Conservation (phyloP, 441 rosid species). For the California macrophylla region DNA sequence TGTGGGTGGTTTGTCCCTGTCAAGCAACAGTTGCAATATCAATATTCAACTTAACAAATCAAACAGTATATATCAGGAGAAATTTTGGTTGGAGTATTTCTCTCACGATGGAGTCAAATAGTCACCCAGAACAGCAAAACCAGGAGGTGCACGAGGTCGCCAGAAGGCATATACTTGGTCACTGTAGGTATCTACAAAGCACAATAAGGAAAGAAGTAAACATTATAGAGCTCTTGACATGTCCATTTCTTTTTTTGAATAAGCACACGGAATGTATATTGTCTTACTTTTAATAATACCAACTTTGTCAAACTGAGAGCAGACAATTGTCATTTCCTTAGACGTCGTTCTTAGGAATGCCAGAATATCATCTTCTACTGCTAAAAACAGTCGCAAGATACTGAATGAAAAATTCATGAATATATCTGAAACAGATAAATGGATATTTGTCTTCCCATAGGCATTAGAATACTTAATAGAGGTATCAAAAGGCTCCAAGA, state of each 20-base stretch:
- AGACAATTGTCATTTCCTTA: conserved; percentile 65
- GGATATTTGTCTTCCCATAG: conserved; percentile 76
- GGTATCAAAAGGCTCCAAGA: conserved; percentile 93
- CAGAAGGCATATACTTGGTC: conserved; percentile 74
- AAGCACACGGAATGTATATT: conserved; percentile 6
- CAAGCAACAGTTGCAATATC: conserved; percentile 24
- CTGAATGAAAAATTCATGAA: conserved; percentile 95
- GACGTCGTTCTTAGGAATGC: conserved; percentile 81
- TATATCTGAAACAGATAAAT: conserved; percentile 63
- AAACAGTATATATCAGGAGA: conserved; percentile 14
- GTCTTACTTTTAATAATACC: conserved; percentile 68
- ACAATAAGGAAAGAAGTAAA: conserved; percentile 20
- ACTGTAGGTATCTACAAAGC: conserved; percentile 45
- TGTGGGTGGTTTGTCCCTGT: conserved; percentile 95
- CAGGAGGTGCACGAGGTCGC: conserved; percentile 91
- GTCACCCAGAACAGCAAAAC: conserved; percentile 95
- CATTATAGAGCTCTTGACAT: conserved; percentile 13
- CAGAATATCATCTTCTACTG: conserved; percentile 89
- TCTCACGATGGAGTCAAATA: conserved; percentile 83
- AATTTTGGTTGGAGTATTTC: conserved; percentile 11
- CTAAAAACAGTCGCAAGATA: conserved; percentile 80
- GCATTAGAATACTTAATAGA: conserved; percentile 68
- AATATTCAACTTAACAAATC: conserved; percentile 1
- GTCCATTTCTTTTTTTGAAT: not conserved
- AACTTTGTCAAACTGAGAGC: conserved; percentile 90